Conservation (phyloP, 352 stramenopile genomes). For the Pythium phragmiticola region DNA sequence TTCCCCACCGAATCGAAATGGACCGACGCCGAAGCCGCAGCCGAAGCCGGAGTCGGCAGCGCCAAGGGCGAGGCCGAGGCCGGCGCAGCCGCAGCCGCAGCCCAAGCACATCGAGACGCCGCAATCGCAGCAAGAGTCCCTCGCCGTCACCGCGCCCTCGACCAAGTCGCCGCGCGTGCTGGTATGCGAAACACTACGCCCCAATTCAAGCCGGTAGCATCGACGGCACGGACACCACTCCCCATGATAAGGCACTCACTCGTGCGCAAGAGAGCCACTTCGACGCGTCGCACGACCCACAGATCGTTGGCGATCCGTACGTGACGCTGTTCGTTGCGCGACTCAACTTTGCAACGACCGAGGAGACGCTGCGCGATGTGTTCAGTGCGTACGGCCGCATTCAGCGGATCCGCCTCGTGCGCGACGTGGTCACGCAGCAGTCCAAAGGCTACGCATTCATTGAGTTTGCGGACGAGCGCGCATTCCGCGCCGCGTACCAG, state of each 20-base stretch:
- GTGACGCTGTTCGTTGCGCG: constrained; percentile 73
- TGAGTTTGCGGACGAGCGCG: constrained; percentile 54
- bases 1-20: background rate
- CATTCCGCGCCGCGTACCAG: constrained; percentile 60
- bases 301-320: constrained; percentile 65
- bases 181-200: constrained; percentile 73
- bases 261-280: constrained; percentile 50
- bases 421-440: constrained; percentile 55
- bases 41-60: background rate
- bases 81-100: constrained; percentile 7
- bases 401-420: constrained; percentile 55
- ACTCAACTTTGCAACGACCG: constrained; percentile 53
- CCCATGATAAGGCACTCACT: constrained; percentile 66
- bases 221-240: constrained; percentile 54
- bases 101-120: too few species aligned
- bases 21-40: background rate
- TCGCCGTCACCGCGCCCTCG: background rate
- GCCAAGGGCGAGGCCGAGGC: constrained; percentile 17
- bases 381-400: constrained; percentile 57
- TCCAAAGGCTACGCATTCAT: constrained; percentile 83
- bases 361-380: constrained; percentile 40
- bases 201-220: constrained; percentile 68
- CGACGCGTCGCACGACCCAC: constrained; percentile 50
- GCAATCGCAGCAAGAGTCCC: constrained; percentile 26
- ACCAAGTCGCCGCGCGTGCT: constrained; percentile 24